These are phyloP conservation scores for Coniochaeta ligniaria DNA, from an alignment of 2,329 filamentous ascomycete genomes.

Conservation along the genomic window DNA sequence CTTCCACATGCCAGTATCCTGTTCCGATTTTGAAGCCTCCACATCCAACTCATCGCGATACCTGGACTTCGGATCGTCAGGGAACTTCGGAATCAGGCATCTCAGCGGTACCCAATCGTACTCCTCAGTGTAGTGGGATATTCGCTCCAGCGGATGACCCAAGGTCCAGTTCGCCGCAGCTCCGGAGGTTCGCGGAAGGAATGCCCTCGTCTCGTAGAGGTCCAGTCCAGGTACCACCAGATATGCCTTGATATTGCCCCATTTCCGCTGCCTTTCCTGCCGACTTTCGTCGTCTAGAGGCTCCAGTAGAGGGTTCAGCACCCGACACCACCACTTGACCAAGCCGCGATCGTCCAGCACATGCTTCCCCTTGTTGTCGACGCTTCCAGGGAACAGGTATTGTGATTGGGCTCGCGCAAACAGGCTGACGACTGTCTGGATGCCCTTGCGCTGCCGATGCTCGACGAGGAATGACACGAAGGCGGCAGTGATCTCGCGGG, in stretches of 20 bases:
- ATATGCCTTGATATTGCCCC: conserved; percentile 61
- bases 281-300: conserved; percentile 26
- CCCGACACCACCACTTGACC: conserved; percentile 93
- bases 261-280: conserved; percentile 21
- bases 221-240: conserved; percentile 85
- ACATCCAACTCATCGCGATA: conserved; percentile 87
- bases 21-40: conserved; percentile 57
- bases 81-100: conserved; percentile 82
- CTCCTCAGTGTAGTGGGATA: conserved; percentile 55
- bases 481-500: conserved; percentile 64
- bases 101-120: conserved; percentile 61
- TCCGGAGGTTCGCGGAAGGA: conserved; percentile 54
- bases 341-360: conserved; percentile 84
- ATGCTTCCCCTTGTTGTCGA: conserved; percentile 79
- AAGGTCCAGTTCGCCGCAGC: conserved; percentile 59
- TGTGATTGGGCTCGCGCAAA: conserved; percentile 90
- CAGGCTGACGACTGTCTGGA: conserved; percentile 72
- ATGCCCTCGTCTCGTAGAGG: conserved; percentile 68
- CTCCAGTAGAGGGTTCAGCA: conserved; percentile 68
- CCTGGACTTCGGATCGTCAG: conserved; percentile 90
- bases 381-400: conserved; percentile 89
- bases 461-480: conserved; percentile 73
- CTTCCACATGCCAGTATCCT: conserved; percentile 66
- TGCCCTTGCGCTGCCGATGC: conserved; percentile 54
- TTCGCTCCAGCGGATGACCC: conserved; percentile 60